These are phyloP conservation scores for Peronospora belbahrii DNA, from an alignment of 352 stramenopile species.

Conservation along the genomic window DNA sequence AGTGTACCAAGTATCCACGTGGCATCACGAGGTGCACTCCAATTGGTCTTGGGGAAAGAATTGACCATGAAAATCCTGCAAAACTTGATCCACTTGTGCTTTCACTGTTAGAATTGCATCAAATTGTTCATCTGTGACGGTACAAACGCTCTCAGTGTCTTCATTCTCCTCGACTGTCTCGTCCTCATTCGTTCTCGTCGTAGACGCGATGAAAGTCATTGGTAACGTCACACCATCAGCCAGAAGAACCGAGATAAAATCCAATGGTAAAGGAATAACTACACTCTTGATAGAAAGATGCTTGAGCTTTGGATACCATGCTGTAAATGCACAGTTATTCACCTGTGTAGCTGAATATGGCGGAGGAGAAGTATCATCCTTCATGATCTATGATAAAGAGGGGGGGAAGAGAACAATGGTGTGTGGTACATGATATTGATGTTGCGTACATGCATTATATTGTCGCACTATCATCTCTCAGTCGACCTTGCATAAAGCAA, in stretches of 20 bases:
- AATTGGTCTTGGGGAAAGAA: slow-evolving; percentile 92
- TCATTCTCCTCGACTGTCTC: slow-evolving; percentile 20
- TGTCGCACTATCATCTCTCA: too few relatives aligned
- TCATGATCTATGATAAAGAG: too few relatives aligned
- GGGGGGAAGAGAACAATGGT: too few relatives aligned
- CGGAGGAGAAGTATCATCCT: too few relatives aligned
- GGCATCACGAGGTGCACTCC: slow-evolving; percentile 89
- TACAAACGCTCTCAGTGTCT: slow-evolving; percentile 10
- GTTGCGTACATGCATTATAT: too few relatives aligned
- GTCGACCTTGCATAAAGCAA: too few relatives aligned
- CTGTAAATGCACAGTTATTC: slow-evolving; percentile 69
- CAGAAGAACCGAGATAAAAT: slow-evolving; percentile 58
- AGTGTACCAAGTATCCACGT: slow-evolving; percentile 87
- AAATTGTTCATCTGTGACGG: slow-evolving; percentile 18
- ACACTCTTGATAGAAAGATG: slow-evolving; percentile 58
- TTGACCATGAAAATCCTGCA: slow-evolving; percentile 56
- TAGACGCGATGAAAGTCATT: slow-evolving; percentile 14
- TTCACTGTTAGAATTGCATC: slow-evolving; percentile 34
- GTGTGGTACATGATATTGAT: too few relatives aligned
- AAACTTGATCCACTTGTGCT: slow-evolving; percentile 51
- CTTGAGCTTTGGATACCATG: slow-evolving; percentile 59
- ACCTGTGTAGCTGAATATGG: slow-evolving; percentile 64
- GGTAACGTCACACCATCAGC: slow-evolving; percentile 59
- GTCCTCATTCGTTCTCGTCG: slow-evolving; percentile 18
- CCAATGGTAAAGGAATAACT: slow-evolving; percentile 38